Conservation (phyloP, 768 basidiomycete genomes). For the Lactarius psammicola region DNA sequence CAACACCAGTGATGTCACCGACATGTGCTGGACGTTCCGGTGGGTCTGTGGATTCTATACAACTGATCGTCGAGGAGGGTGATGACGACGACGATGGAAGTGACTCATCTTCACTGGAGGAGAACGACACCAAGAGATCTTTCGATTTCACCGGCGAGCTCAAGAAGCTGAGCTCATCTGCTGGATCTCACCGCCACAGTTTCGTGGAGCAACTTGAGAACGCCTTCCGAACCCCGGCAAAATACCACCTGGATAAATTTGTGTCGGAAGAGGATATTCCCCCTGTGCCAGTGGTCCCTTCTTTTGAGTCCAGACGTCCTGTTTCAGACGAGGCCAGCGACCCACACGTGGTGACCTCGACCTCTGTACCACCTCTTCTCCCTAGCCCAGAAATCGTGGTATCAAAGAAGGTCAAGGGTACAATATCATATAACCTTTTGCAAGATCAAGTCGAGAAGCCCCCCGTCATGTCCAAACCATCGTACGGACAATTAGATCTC, state of each 20-base stretch:
- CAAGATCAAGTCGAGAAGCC: conserved; percentile 24
- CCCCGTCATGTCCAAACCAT: conserved; percentile 42
- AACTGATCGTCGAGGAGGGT: conserved; percentile 46
- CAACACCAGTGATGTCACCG: conserved; percentile 29
- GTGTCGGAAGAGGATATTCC: conserved; percentile 44
- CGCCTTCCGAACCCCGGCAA: conserved; percentile 75
- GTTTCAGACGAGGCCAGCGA: conserved; percentile 26
- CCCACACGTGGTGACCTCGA: neutral
- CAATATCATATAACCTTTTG: conserved; percentile 5
- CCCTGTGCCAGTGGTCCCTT: conserved; percentile 53
- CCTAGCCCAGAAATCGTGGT: conserved; percentile 27
- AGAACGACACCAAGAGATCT: conserved; percentile 71
- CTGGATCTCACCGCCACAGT: conserved; percentile 64
- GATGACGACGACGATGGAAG: conserved; percentile 44
- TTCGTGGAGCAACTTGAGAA: conserved; percentile 80
- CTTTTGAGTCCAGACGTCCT: conserved; percentile 23
- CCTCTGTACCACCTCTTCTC: conserved; percentile 12
- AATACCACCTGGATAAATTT: conserved; percentile 54
- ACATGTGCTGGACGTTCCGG: conserved; percentile 27
- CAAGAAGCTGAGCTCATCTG: conserved; percentile 64
- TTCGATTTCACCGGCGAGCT: conserved; percentile 86
- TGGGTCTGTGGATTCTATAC: conserved; percentile 44
- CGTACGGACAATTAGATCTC: conserved; percentile 65
- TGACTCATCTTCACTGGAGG: conserved; percentile 43
- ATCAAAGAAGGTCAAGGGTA: conserved; percentile 5